These are phyloP conservation scores for Nicotiana noctiflora DNA, from an alignment of 257 asterid species.

Conservation along the genomic window DNA sequence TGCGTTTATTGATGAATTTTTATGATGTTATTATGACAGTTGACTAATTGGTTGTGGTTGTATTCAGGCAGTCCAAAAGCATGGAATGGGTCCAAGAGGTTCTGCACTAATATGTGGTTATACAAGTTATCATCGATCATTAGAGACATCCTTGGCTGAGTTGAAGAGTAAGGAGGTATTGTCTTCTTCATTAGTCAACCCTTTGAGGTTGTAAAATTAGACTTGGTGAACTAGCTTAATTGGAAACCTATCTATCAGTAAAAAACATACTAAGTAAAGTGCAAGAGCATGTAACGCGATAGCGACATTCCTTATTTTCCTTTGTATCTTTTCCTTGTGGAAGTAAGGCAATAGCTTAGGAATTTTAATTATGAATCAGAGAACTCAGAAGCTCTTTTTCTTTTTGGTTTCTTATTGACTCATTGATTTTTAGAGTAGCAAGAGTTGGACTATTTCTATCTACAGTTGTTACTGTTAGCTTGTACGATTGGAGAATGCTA, in stretches of 20 bases:
- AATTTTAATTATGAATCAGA: background rate
- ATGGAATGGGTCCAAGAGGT: conserved; percentile 99
- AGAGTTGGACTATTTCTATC: too few species aligned
- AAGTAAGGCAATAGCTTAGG: background rate
- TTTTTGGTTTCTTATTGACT: background rate
- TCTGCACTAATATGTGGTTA: conserved; percentile 95
- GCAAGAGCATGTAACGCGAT: background rate
- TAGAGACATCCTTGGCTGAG: conserved; percentile 74
- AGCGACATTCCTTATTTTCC: background rate
- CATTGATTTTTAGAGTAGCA: too few species aligned
- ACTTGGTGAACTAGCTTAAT: conserved; percentile 2
- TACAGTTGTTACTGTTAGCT: too few species aligned
- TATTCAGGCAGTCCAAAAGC: conserved; percentile 70
- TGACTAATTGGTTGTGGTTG: conserved; percentile 1
- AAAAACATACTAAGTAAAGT: background rate
- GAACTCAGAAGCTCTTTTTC: background rate
- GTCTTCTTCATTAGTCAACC: background rate
- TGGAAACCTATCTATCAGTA: background rate
- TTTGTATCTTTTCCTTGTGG: conserved; percentile 1
- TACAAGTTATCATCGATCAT: conserved; percentile 75
- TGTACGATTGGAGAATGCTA: too few species aligned
- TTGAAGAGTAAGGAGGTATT: conserved; percentile 82
- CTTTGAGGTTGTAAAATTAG: background rate
- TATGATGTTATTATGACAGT: background rate
- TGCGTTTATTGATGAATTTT: background rate